These are phyloP conservation scores for Ogataea neopini DNA, from an alignment of 805 yeast species.

Conservation along the genomic window DNA sequence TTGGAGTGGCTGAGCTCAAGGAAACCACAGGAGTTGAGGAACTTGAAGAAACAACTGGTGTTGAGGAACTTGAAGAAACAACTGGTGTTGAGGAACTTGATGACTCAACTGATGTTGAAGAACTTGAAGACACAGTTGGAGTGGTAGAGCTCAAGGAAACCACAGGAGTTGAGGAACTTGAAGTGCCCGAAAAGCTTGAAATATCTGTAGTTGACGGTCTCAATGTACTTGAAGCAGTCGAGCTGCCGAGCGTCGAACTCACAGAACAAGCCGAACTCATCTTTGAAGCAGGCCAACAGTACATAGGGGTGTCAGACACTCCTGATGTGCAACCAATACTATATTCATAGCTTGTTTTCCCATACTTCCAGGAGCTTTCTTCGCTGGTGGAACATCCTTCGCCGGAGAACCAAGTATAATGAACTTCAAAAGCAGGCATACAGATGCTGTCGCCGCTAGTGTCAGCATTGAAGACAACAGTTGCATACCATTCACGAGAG, in stretches of 20 bases:
- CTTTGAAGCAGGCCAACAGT: conserved; percentile 24
- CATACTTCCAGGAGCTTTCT: conserved; percentile 18
- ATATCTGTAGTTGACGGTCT: not conserved
- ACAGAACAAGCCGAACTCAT: not conserved
- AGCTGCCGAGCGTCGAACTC: not conserved
- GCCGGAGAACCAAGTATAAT: conserved; percentile 35
- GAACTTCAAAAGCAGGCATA: conserved; percentile 33
- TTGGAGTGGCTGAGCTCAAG: not conserved
- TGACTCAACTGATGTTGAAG: not conserved
- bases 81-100: not conserved
- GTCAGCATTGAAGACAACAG: conserved; percentile 28
- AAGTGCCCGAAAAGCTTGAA: not conserved
- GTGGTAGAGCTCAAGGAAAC: not conserved
- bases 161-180: not conserved
- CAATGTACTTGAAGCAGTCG: not conserved
- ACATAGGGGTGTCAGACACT: conserved; percentile 31
- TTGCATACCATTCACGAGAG: conserved; percentile 32
- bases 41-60: not conserved
- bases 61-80: not conserved
- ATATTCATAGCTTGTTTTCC: conserved; percentile 28
- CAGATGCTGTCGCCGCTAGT: conserved; percentile 17
- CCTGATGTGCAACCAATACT: conserved; percentile 29
- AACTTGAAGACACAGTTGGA: not conserved
- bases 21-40: not conserved
- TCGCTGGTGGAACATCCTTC: conserved; percentile 13